Base-by-base conservation (phyloP, 148 eudicot genomes). In the Rheum nobile region DNA sequence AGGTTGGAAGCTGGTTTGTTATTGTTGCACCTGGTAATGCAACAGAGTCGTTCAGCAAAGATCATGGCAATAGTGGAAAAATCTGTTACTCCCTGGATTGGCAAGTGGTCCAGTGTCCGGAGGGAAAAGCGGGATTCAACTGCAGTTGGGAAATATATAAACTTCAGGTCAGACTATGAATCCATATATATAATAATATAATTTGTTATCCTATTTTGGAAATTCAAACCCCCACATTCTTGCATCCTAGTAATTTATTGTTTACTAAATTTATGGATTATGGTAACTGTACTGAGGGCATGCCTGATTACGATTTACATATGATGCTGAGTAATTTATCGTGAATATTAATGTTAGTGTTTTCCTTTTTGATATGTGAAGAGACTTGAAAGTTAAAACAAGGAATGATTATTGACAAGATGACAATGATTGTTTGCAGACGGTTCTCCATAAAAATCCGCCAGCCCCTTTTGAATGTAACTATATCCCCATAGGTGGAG, bases 1-100 rank as follows among this genome's bases (percentile, higher is more conserved):
- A 83, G 87, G 82, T 77, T 74, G 98, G 98, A 31, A 85, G 81
- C 44, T 95, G 98, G 98, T 95, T 84, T 57, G 72, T 95, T 73
- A 82, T 86, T 31, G 77, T 95, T 77, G 79, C 80, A 50, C 84
- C 79, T 65, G 75, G 80, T 74, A 83, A 83, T 84, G 48, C 72
- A 34, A 77, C 82, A 48, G 78, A 78, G 50, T 80, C 28, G 54
- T 61, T 54, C 12, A 79, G 76, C 11, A 76, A 41, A 42, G 34
- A 57, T 79, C 77, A 34, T 67, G 59, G 69, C 63, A 71, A 37
- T 55, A 82, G 68, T 74, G 75, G 31, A 54, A 79, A 75, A 39
- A 80, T 82, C 70, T 95, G 98, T 83, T 95, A 84, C 82, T 85
- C 87, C 28, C 75, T 95, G 77, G 82, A 77, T 55, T 89, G 87